Evolutionary conservation across 139 green algal genomes (phyloP), one percentile per base, ranked within the genome.

Genomic region (Chlamydomonas sp.): DNA sequence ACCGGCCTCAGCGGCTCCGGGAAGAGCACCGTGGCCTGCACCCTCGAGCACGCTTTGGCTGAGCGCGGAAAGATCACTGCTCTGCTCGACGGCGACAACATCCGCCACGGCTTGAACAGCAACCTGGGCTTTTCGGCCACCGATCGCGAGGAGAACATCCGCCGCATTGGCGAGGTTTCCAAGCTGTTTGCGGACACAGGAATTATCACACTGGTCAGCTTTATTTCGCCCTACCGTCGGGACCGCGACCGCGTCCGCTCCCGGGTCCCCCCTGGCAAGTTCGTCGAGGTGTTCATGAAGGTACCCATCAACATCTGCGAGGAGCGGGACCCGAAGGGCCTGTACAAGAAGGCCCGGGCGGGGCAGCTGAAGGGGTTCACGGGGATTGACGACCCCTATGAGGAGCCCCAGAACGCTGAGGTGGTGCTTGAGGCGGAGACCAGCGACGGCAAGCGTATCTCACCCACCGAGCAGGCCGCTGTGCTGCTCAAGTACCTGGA

Each of bases 61-160:
- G 94, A 95, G 12, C 88, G 89, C 10, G 87, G 97, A 61, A 95
- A 95, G 59, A 57, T 95, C 2, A 97, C 95, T 2, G 91, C 95
- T 6, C 91, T 98, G 60, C 91, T 99, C 80, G 97, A 99, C 83
- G 97, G 97, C 7, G 97, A 99, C 90, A 99, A 99, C 90, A 90
- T 99, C 20, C 93, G 97, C 1, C 96, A 99, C 83, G 97, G 97
- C 20, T 94, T 99, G 60, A 98, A 98, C 93, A 96, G 91, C 64
- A 98, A 99, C 92, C 90, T 99, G 15, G 97, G 97, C 31, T 99
- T 99, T 90, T 93, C 88, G 0, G 74, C 94, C 16, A 86, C 83
- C 76, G 96, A 99, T 83, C 91, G 97, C 60, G 92, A 96, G 75
- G 97, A 99, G 90, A 99, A 99, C 93, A 99, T 99, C 85, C 93